Conservation (phyloP, 176 grass and related monocot species). For the Echinochloa phyllopogon region DNA sequence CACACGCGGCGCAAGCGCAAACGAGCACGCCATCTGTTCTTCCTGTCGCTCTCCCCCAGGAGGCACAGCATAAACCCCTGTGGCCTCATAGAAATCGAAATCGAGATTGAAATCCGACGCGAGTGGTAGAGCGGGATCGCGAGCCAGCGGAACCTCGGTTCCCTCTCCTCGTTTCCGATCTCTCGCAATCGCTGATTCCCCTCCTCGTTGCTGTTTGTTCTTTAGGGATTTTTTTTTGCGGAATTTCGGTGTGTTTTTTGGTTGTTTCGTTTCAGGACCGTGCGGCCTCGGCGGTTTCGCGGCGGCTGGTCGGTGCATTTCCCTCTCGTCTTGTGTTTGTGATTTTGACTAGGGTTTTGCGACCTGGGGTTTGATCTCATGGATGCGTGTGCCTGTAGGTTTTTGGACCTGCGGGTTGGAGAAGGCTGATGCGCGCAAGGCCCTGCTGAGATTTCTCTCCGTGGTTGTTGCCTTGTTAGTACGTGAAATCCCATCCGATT, state of each 20-base stretch:
- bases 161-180: neutral
- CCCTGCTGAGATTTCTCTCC: neutral
- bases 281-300: neutral
- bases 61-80: slow-evolving; percentile 11
- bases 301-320: slow-evolving; percentile 11
- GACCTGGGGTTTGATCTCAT: slow-evolving; percentile 29
- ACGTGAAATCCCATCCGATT: slow-evolving; percentile 6
- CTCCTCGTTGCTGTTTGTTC: neutral
- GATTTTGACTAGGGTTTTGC: slow-evolving; percentile 19
- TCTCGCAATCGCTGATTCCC: neutral
- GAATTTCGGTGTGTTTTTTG: slow-evolving; percentile 15
- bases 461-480: slow-evolving; percentile 19
- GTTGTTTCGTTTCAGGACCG: slow-evolving; percentile 34
- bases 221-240: neutral
- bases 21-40: slow-evolving; percentile 28
- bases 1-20: slow-evolving; percentile 22
- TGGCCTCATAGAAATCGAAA: slow-evolving; percentile 27
- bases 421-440: neutral
- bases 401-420: slow-evolving; percentile 23
- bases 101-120: neutral
- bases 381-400: slow-evolving; percentile 36
- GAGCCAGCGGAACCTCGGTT: neutral
- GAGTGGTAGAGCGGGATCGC: neutral
- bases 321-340: neutral
- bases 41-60: neutral